A percentile compares a stretch with the other conserved stretches of the same genome.
These are phyloP conservation scores for Teratosphaeria destructans DNA, from an alignment of 2,329 filamentous ascomycete species.

Conservation along the genomic window DNA sequence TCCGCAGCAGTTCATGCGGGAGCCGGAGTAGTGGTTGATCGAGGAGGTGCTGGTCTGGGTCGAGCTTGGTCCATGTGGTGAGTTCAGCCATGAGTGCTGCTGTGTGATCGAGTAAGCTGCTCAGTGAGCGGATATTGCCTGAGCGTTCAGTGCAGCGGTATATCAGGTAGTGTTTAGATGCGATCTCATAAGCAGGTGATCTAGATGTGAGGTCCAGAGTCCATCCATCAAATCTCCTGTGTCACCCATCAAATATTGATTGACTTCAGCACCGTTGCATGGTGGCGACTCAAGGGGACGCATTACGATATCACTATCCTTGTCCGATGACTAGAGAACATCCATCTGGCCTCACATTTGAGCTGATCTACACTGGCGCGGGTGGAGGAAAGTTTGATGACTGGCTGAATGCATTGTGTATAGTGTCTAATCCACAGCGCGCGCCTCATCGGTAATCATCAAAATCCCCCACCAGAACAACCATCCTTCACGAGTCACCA, in stretches of 20 bases:
- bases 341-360: no score
- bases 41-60: slow-evolving; percentile 52
- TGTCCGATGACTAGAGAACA: no score
- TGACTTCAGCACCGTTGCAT: no score
- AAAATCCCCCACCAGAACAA: background rate
- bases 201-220: background rate
- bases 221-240: no score
- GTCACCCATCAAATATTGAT: no score
- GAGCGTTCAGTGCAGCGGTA: background rate
- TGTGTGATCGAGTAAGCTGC: background rate
- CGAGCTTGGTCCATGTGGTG: slow-evolving; percentile 22
- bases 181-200: background rate
- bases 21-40: slow-evolving; percentile 91
- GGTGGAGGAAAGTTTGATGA: no score
- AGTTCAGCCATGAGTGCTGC: slow-evolving; percentile 28
- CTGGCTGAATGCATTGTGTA: no score
- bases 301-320: no score
- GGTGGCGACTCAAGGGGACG: no score
- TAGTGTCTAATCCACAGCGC: background rate
- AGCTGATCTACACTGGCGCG: no score
- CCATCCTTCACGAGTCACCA: background rate
- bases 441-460: background rate
- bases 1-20: slow-evolving; percentile 82
- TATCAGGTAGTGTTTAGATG: background rate
- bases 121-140: background rate